Base-by-base conservation (phyloP, 2,329 filamentous ascomycete genomes). In the Colletotrichum sp. region DNA sequence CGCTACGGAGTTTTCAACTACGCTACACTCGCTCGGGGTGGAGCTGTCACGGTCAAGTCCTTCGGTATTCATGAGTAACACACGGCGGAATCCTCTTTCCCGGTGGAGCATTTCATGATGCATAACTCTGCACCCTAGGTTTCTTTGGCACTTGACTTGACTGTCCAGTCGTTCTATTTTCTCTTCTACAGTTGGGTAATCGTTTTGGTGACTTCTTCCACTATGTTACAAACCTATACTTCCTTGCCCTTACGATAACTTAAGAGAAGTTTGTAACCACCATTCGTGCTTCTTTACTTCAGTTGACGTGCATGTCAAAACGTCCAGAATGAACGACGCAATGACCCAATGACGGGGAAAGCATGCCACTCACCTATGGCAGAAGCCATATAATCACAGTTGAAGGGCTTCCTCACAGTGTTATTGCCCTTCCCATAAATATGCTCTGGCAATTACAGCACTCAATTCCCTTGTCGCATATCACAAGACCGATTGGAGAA, bases 121-220 rank as follows among this genome's bases (percentile, higher is more conserved):
- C 8, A 7, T 21, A 21, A 3, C n/a, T 21, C n/a, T 5, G 6
- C 5, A 8, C n/a, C 0, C 6, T 9, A 8, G 10, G 5, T 1
- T 0, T n/a, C 9, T 21, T 21, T 49, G 44, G 10, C n/a, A 44
- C 9, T 21, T 13, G 26, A 26, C 26, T 26, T 26, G 44, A 13
- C n/a, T 21, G 6, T 49, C 21, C 4, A 7, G 9, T 12, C 0
- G 1, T 0, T 49, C 6, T 16, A 1, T 7, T 21, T 49, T 49
- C n/a, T 49, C n/a, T 49, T 49, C 44, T 49, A 12, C n/a, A 2
- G 3, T 0, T 12, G 10, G 10, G 8, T 7, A 21, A n/a, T 49
- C 0, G 10, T n/a, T 9, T 13, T 4, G 6, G 0, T 49, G 2
- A 12, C 1, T 49, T 21, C n/a, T 18, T n/a, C n/a, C 0, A 21